phyloP scores from a whole-genome alignment of 345 rosid genomes.

The Eutrema heterophyllum region DNA sequence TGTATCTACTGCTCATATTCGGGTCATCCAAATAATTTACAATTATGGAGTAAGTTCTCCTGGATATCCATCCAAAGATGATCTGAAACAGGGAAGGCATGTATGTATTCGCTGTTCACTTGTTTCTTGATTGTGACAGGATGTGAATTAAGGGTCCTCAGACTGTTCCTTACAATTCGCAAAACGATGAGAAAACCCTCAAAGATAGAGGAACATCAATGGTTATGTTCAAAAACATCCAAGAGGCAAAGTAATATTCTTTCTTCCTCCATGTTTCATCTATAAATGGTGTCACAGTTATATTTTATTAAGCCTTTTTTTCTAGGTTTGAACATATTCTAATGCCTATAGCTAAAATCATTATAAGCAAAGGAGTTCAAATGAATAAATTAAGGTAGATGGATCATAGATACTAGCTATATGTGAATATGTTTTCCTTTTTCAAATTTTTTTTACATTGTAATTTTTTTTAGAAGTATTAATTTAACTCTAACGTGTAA shows the following conservation, averaged over 20 bases:
- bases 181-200: conserved; percentile 87
- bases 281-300: not conserved
- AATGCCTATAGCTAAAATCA: conserved; percentile 68
- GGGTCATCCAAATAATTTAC: conserved; percentile 75
- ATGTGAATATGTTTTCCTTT: no score
- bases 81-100: not conserved
- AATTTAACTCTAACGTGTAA: no score
- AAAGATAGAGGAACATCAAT: conserved; percentile 93
- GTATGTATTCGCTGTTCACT: conserved; percentile 16
- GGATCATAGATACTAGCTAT: no score
- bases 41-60: conserved; percentile 74
- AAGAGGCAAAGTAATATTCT: conserved; percentile 69
- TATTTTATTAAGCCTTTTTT: not conserved
- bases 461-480: no score
- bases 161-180: conserved; percentile 90
- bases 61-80: conserved; percentile 11
- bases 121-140: conserved; percentile 44
- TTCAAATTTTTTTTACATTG: no score
- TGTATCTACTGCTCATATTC: conserved; percentile 83
- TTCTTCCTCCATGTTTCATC: conserved; percentile 13
- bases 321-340: conserved; percentile 84
- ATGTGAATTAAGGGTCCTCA: conserved; percentile 97
- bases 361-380: conserved; percentile 58
- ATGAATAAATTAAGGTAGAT: no score
- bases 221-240: conserved; percentile 92